A percentile compares a stretch with the other conserved stretches of the same genome.
Conservation (phyloP, 228 moss, liverwort and hornwort genomes). For the Sphagnum magellanicum region DNA sequence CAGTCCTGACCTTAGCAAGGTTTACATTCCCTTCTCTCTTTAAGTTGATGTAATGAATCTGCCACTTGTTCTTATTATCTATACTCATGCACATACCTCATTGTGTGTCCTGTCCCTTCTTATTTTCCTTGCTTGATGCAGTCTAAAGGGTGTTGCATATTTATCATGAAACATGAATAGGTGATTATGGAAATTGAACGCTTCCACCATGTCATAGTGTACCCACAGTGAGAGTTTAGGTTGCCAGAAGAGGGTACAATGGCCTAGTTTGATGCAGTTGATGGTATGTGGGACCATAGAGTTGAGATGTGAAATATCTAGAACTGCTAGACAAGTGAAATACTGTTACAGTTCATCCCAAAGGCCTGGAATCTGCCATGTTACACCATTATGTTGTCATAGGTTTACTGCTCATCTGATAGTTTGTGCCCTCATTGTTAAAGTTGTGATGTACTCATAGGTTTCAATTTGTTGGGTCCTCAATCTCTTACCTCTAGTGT, state of each 20-base stretch:
- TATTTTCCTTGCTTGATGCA: background rate
- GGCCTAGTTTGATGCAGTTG: too few relatives aligned
- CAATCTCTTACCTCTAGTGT: too few relatives aligned
- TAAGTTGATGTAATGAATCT: background rate
- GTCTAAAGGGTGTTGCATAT: background rate
- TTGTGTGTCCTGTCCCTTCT: background rate
- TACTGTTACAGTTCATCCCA: too few relatives aligned
- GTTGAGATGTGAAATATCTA: too few relatives aligned
- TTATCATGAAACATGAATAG: background rate
- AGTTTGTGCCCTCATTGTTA: background rate
- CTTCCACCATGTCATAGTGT: background rate
- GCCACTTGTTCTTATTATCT: background rate
- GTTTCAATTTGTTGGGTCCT: too few relatives aligned
- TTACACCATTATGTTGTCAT: too few relatives aligned
- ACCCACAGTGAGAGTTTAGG: background rate
- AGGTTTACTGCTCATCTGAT: background rate
- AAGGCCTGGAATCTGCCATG: too few relatives aligned
- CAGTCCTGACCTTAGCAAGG: constrained; percentile 62
- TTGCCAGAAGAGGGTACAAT: background rate
- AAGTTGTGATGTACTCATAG: background rate
- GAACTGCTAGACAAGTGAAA: too few relatives aligned
- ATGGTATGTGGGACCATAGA: too few relatives aligned
- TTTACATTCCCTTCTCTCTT: constrained; percentile 1
- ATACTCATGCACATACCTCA: background rate
- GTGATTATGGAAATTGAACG: background rate